Conservation (phyloP, 2,329 filamentous ascomycete genomes). For the Ceratocystis destructans region DNA sequence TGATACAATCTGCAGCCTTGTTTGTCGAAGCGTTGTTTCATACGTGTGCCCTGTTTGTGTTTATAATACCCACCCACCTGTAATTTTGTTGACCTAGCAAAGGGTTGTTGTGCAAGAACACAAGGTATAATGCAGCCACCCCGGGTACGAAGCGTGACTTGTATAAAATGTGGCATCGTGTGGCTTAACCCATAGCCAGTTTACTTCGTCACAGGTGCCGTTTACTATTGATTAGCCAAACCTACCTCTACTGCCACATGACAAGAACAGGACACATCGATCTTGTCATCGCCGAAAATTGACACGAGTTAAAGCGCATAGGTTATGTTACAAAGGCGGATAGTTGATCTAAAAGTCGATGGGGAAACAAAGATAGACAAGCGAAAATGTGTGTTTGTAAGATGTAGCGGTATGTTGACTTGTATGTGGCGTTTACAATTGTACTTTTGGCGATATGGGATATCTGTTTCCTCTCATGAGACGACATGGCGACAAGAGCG, state of each 20-base stretch:
- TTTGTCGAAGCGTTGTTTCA: no score
- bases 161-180: neutral
- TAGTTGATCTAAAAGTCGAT: neutral
- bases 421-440: constrained; percentile 10
- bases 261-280: neutral
- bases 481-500: constrained; percentile 5
- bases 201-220: neutral
- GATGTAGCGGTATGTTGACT: constrained; percentile 8
- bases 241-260: neutral
- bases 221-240: neutral
- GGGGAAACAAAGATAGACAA: neutral
- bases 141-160: neutral
- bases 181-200: neutral
- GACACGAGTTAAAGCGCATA: neutral
- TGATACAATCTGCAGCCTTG: no score
- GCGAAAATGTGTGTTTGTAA: neutral
- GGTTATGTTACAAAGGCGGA: neutral
- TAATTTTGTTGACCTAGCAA: neutral
- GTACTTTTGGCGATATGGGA: neutral
- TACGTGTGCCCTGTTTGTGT: no score
- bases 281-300: neutral
- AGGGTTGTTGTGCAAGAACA: no score
- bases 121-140: neutral
- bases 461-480: neutral
- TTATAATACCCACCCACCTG: neutral